Percentiles rank a stretch among this genome's conserved stretches.
Conservation (phyloP, 2,329 filamentous ascomycete species). For the Talaromyces sp. region DNA sequence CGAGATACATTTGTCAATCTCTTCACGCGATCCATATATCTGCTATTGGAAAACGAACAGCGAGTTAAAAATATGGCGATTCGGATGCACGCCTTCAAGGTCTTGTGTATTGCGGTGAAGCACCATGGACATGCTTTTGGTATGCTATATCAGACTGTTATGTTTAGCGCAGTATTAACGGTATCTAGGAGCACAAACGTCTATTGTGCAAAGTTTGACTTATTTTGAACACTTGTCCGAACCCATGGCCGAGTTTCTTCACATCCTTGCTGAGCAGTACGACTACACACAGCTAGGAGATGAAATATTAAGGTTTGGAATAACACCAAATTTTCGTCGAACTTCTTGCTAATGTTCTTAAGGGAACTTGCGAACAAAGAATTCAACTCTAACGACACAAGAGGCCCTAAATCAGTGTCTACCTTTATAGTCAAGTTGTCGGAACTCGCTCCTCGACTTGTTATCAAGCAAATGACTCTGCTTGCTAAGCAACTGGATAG, state of each 20-base stretch:
- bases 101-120: conserved; percentile 92
- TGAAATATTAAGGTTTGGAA: conserved; percentile 65
- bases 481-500: conserved; percentile 92
- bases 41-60: conserved; percentile 90
- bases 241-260: conserved; percentile 96
- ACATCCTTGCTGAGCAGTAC: conserved; percentile 94
- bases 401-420: conserved; percentile 93
- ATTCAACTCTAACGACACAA: conserved; percentile 94
- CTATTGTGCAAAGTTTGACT: conserved; percentile 93
- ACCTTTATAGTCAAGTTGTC: conserved; percentile 90
- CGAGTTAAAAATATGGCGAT: conserved; percentile 83
- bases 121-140: conserved; percentile 90
- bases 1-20: conserved; percentile 90
- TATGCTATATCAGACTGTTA: background rate
- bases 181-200: conserved; percentile 78
- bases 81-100: conserved; percentile 95
- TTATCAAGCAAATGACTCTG: conserved; percentile 96
- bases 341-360: conserved; percentile 16
- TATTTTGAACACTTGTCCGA: conserved; percentile 99
- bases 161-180: conserved; percentile 15
- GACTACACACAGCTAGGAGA: conserved; percentile 94
- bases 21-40: conserved; percentile 87
- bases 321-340: background rate
- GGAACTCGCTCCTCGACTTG: conserved; percentile 80
- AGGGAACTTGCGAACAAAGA: conserved; percentile 94